Evolutionary conservation across 1,139 yeast species (phyloP), one percentile per base, ranked within the genome.

Genomic region (Magnusiomyces clavatus): DNA sequence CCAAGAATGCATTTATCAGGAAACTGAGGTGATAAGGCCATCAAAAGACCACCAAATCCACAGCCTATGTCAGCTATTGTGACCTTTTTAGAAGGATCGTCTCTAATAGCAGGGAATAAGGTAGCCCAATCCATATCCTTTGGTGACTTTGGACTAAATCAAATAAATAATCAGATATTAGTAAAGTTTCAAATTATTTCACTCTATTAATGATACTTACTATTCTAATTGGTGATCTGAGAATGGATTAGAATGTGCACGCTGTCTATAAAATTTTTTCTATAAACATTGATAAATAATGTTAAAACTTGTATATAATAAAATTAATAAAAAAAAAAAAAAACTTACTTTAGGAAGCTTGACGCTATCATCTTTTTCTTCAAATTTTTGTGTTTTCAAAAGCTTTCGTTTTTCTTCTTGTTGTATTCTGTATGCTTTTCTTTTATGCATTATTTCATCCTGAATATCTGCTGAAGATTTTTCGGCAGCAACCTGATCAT

Each of bases 221-320:
- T 92, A 92, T 57, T 87, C 96, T 51, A 94, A 74, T 61, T 83
- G 80, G 68, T 92, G 98, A 68, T 92, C 99, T 17, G 96, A 86
- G 63, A 92, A 92, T 29, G 98, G 98, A 64, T 92, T 92, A 1
- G 97, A 89, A 66, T 92, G 99, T 1, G 98, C 98, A 67, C 99
- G 75, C 70, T 92, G 99, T 66, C 99, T 79, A 68, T 92, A 94
- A 67, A 78, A 92, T 69, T 94, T 94, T 69, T 86, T 77, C 43
- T 44, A 35, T 17, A 94, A 20, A 12, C 35, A 43, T 17, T 11
- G n/a, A 17, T 8, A 17, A 8, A 42, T 20, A 14, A 40, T 40
- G 14, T 40, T 40, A 17, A 6, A 14, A 5, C 6, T 40, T 17
- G 19, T 40, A 4, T 40, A 4, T 40, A 5, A 10, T n/a, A n/a